These are phyloP conservation scores for Kandelia obovata DNA, from an alignment of 345 rosid species.

Conservation along the genomic window DNA sequence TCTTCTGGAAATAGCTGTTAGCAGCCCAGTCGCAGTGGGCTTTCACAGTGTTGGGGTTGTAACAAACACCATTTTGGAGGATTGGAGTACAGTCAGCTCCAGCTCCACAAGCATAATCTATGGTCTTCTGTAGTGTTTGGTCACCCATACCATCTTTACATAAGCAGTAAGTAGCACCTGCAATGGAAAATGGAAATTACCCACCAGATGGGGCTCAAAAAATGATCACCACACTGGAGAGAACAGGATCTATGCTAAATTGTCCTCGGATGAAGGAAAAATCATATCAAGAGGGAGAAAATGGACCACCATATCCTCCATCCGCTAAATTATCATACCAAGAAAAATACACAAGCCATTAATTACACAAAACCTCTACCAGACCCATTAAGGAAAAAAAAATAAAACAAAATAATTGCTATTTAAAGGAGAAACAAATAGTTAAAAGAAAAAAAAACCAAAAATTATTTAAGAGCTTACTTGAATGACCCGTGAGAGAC, in stretches of 20 bases:
- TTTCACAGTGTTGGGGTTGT: constrained; percentile 63
- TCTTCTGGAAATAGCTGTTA: constrained; percentile 67
- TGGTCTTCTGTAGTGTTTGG: constrained; percentile 34
- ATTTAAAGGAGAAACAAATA: too few relatives aligned
- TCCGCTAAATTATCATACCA: too few relatives aligned
- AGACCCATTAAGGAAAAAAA: neutral
- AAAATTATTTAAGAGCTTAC: constrained; percentile 40
- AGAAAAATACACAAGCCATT: neutral
- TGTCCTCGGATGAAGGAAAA: too few relatives aligned
- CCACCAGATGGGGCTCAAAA: too few relatives aligned
- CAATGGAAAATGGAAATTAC: neutral
- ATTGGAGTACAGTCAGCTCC: constrained; percentile 2
- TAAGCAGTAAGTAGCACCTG: constrained; percentile 66
- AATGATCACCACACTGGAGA: too few relatives aligned
- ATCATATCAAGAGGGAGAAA: neutral
- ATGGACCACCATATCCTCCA: neutral
- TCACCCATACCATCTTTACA: constrained; percentile 72
- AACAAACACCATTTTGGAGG: constrained; percentile 57
- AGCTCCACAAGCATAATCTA: constrained; percentile 14
- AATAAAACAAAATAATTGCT: neutral
- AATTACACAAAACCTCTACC: neutral
- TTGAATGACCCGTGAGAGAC: constrained; percentile 55
- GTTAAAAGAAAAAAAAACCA: neutral
- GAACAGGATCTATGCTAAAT: too few relatives aligned
- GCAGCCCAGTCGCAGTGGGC: constrained; percentile 77